Evolutionary conservation across 1,139 yeast genomes (phyloP).

Genomic region (Lodderomyces parapsilosis): DNA sequence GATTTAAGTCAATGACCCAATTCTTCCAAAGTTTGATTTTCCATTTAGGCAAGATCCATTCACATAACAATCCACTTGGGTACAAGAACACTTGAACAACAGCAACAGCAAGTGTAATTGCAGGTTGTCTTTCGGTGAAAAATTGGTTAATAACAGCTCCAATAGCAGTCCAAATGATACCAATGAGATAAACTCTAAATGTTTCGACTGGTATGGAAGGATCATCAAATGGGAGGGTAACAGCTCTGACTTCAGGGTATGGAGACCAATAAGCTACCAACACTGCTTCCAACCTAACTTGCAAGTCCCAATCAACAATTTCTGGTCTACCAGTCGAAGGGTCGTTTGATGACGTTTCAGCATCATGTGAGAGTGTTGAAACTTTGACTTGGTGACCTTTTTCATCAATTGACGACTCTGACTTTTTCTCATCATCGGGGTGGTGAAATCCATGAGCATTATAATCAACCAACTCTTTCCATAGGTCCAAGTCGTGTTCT

Average conservation of each 20-base stretch:
- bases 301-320: constrained; percentile 27
- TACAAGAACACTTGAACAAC: constrained; percentile 28
- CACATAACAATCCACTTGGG: no score
- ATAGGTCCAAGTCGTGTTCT: constrained; percentile 6
- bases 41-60: constrained; percentile 22
- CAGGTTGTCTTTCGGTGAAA: constrained; percentile 54
- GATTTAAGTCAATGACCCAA: constrained; percentile 19
- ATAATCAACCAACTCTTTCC: constrained; percentile 8
- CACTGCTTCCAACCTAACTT: constrained; percentile 42
- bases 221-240: constrained; percentile 55
- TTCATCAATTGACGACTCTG: background rate
- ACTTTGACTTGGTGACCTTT: constrained; percentile 45
- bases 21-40: constrained; percentile 13
- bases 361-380: constrained; percentile 54
- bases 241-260: constrained; percentile 64
- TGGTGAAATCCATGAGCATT: background rate
- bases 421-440: background rate
- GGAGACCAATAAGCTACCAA: constrained; percentile 56
- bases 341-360: constrained; percentile 57
- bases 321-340: constrained; percentile 17
- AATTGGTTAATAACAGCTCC: no score
- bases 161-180: constrained; percentile 49
- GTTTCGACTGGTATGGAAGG: constrained; percentile 53
- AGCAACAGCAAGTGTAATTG: constrained; percentile 42
- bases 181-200: constrained; percentile 60